These are phyloP conservation scores for Gremmenia infestans DNA, from an alignment of 2,329 filamentous ascomycete genomes.

Conservation along the genomic window DNA sequence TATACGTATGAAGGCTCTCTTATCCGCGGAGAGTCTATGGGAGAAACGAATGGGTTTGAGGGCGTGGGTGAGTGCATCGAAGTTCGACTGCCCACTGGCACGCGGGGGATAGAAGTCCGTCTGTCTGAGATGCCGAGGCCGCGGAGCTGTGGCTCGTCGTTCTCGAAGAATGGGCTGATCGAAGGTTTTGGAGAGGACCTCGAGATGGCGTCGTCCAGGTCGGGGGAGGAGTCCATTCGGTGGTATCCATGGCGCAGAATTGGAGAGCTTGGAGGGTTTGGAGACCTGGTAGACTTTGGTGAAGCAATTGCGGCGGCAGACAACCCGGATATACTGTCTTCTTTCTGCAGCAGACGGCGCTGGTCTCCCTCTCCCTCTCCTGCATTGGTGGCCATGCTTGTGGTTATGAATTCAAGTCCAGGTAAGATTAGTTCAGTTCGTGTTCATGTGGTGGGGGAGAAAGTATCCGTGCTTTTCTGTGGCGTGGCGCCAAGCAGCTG, in stretches of 20 bases:
- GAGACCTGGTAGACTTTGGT: neutral
- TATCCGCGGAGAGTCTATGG: neutral
- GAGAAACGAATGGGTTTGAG: neutral
- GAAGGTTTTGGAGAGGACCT: neutral
- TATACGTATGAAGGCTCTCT: constrained; percentile 2
- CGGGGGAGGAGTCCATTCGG: neutral
- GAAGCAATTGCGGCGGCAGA: neutral
- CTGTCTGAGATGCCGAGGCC: constrained; percentile 1
- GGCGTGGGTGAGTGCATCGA: constrained; percentile 1
- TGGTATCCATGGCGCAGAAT: constrained; percentile 1
- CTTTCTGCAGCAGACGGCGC: neutral
- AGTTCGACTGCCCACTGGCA: neutral
- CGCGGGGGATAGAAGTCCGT: constrained; percentile 2
- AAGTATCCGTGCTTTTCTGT: too few species aligned
- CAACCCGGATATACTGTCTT: neutral
- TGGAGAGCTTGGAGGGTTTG: neutral
- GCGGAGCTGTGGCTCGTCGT: neutral
- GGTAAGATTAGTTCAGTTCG: too few species aligned
- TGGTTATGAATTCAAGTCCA: too few species aligned
- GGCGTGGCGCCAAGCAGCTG: too few species aligned
- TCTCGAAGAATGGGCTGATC: neutral
- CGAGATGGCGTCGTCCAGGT: neutral
- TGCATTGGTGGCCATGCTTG: too few species aligned
- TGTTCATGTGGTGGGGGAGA: too few species aligned
- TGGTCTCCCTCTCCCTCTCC: neutral